Evolutionary conservation across 169 alveolate genomes (phyloP).

Genomic region (Eimeria tenella): DNA sequence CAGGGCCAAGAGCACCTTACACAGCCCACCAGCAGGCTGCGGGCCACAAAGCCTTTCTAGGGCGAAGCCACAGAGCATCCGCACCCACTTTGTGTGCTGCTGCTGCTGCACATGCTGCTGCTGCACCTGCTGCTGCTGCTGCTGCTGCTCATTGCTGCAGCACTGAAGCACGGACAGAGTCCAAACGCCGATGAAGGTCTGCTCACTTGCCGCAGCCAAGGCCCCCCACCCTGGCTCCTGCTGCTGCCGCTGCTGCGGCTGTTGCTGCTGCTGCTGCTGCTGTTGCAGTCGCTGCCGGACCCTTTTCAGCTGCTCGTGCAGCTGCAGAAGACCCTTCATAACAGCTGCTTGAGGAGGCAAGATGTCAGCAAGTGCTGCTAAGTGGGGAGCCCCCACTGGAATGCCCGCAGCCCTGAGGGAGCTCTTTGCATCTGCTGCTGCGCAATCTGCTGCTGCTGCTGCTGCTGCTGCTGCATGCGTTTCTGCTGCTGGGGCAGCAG

Average conservation of each 20-base stretch:
- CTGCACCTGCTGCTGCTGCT: constrained; percentile 34
- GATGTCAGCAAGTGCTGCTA: background rate
- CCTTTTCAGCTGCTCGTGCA: constrained; percentile 6
- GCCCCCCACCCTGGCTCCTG: background rate
- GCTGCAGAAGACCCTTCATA: background rate
- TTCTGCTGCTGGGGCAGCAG: constrained; percentile 15
- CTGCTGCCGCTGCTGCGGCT: constrained; percentile 47
- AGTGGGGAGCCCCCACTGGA: constrained; percentile 47
- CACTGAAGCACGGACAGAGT: constrained; percentile 2
- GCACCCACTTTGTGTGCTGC: background rate
- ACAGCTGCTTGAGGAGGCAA: constrained; percentile 26
- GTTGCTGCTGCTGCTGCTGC: constrained; percentile 65
- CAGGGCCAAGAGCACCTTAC: background rate
- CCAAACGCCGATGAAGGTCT: background rate
- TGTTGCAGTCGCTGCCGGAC: constrained; percentile 21
- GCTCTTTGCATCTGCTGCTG: background rate
- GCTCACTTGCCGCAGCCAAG: background rate
- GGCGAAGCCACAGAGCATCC: background rate
- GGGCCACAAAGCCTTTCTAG: background rate
- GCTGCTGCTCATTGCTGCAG: constrained; percentile 5
- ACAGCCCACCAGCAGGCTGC: background rate
- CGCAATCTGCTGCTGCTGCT: constrained; percentile 41
- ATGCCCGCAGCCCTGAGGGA: constrained; percentile 23
- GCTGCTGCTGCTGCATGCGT: constrained; percentile 28
- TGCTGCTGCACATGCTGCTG: constrained; percentile 12